Percentiles rank a stretch among this genome's conserved stretches.
Conservation (phyloP, 768 basidiomycete species). For the Mycena leptocephala region DNA sequence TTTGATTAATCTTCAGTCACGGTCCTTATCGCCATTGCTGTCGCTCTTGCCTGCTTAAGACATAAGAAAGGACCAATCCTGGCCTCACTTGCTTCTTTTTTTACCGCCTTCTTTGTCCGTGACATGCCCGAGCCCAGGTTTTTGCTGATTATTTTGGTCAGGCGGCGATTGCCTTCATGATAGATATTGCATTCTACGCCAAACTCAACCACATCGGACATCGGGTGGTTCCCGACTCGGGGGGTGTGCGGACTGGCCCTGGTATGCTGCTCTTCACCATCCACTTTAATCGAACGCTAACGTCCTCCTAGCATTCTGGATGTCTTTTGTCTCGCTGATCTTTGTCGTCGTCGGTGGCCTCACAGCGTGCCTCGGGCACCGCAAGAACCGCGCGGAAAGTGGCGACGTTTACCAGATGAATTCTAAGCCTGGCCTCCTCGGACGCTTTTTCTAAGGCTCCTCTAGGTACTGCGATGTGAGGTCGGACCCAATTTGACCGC, state of each 20-base stretch:
- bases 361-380: constrained; percentile 15
- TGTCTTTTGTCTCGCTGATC: constrained; percentile 32
- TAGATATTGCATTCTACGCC: constrained; percentile 3
- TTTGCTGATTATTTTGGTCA: not conserved
- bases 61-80: not conserved
- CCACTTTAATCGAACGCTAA: no score
- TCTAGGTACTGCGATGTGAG: no score
- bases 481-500: no score
- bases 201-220: not conserved
- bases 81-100: not conserved
- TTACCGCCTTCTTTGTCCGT: not conserved
- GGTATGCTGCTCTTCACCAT: no score
- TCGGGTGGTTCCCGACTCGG: no score
- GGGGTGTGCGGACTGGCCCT: not conserved
- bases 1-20: not conserved
- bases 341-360: constrained; percentile 2
- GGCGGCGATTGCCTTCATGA: not conserved
- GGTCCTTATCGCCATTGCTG: not conserved
- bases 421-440: not conserved
- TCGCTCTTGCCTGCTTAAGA: not conserved
- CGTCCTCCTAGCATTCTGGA: constrained; percentile 13
- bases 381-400: not conserved
- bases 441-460: not conserved
- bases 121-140: not conserved
- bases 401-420: not conserved